Base-by-base conservation (phyloP, 352 stramenopile genomes). In the Globisporangium cederbergense region DNA sequence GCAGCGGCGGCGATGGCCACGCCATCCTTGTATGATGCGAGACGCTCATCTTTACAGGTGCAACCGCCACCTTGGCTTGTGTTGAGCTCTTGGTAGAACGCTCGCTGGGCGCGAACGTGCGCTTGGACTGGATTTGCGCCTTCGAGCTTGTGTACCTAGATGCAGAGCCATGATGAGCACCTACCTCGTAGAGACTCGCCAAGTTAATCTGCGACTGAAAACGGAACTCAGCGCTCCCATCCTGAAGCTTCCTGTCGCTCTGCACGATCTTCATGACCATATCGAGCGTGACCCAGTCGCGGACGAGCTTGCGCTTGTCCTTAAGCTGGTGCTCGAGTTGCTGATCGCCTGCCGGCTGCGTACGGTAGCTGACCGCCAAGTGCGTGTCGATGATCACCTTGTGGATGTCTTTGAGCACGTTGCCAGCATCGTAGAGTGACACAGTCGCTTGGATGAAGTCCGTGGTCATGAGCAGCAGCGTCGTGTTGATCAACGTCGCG, bases 401-500 rank as follows among this genome's bases (percentile, higher is more conserved):
- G 14, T 47, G 42, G 16, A 20, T n/a, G 14, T 47, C 42, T 14
- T 47, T 47, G 14, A 47, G 42, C 14, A 47, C 42, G 14, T 16
- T 16, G 42, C 20, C 42, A 16, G 22, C 14, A 16, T 47, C 42
- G 16, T 47, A 47, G 42, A 47, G 42, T 16, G 42, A 47, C 42
- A 47, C 42, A 9, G 42, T 47, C 28, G 53, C 59, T 45, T 74
- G 55, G 16, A 59, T 22, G 1, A 72, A 65, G 45, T 74, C 64
- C 30, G 69, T 62, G 10, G 60, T 13, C 40, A 72, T 70, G 20
- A 77, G 43, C n/a, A 69, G 13, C 13, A 60, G 49, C 8, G 61
- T 77, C 47, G 64, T 66, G 32, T 66, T 68, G 9, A 52, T 58
- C 1, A 67, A 73, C 0, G 4, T 60, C 14, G 67, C 53, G 38